Conservation (phyloP, 2,329 filamentous ascomycete genomes). For the Cladosporium sp. region DNA sequence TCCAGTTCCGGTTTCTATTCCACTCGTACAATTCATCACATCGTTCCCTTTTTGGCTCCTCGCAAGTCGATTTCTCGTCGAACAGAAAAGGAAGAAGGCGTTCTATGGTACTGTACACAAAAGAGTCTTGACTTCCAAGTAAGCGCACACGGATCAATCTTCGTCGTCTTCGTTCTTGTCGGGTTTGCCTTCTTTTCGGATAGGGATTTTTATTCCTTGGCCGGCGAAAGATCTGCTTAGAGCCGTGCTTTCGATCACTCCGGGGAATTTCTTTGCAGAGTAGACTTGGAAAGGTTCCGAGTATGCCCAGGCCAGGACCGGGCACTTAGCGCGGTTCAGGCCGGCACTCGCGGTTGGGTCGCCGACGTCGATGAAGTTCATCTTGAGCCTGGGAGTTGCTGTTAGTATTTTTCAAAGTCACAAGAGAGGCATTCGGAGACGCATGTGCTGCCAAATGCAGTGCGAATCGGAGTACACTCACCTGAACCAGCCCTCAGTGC, state of each 20-base stretch:
- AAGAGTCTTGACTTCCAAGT: neutral
- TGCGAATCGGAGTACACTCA: conserved; percentile 70
- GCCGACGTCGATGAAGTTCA: conserved; percentile 77
- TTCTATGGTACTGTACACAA: neutral
- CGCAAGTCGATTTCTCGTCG: neutral
- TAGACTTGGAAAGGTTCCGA: conserved; percentile 89
- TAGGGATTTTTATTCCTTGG: conserved; percentile 96
- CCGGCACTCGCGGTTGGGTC: conserved; percentile 24
- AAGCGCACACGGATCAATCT: neutral
- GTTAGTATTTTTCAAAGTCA: neutral
- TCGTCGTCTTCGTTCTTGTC: conserved; percentile 42
- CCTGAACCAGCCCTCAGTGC: conserved; percentile 84
- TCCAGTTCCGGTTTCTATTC: neutral
- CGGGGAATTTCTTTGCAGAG: conserved; percentile 96
- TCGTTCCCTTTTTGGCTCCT: neutral
- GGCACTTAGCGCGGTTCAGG: conserved; percentile 71
- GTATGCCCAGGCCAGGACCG: conserved; percentile 79
- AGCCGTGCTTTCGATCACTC: conserved; percentile 88
- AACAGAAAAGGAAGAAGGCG: neutral
- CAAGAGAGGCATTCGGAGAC: too few relatives aligned
- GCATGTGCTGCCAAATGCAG: neutral
- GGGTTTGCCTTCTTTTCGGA: conserved; percentile 70
- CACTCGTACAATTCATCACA: neutral
- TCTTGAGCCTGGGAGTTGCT: conserved; percentile 44
- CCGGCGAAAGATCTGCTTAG: conserved; percentile 89